phyloP scores from a whole-genome alignment of 306 rosid genomes.

The Acmispon strigosus region DNA sequence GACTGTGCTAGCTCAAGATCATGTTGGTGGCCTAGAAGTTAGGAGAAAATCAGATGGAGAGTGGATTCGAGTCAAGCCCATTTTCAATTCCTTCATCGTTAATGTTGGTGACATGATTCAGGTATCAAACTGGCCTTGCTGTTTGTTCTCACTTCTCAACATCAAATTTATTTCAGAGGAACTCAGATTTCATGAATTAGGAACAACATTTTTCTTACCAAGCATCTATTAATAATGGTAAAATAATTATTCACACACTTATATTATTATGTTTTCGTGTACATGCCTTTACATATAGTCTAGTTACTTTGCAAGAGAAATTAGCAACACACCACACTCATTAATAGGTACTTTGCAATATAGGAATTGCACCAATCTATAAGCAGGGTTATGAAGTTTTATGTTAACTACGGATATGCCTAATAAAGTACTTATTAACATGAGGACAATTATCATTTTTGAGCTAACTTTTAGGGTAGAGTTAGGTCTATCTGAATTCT shows the following conservation, averaged over 20 bases:
- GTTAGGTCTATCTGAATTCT: too few relatives aligned
- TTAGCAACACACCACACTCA: too few relatives aligned
- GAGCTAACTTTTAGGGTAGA: too few relatives aligned
- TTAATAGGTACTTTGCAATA: too few relatives aligned
- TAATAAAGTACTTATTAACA: too few relatives aligned
- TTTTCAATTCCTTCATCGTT: slow-evolving; percentile 51
- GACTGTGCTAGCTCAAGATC: slow-evolving; percentile 73
- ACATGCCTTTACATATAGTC: too few relatives aligned
- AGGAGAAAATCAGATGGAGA: slow-evolving; percentile 51
- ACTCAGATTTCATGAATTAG: not conserved
- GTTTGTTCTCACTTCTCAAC: not conserved
- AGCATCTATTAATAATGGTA: not conserved
- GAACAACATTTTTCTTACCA: not conserved
- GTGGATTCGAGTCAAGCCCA: slow-evolving; percentile 68
- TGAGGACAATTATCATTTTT: too few relatives aligned
- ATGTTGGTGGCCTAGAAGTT: slow-evolving; percentile 66
- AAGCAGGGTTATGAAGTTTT: too few relatives aligned
- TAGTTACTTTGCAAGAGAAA: too few relatives aligned
- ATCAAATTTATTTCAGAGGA: not conserved
- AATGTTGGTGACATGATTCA: slow-evolving; percentile 71
- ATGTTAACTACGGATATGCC: too few relatives aligned
- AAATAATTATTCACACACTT: not conserved
- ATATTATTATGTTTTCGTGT: not conserved
- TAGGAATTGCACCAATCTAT: too few relatives aligned
- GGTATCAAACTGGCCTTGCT: slow-evolving; percentile 29